Evolutionary conservation across 2,329 filamentous ascomycete species (phyloP).

Genomic region (Fusarium poae): DNA sequence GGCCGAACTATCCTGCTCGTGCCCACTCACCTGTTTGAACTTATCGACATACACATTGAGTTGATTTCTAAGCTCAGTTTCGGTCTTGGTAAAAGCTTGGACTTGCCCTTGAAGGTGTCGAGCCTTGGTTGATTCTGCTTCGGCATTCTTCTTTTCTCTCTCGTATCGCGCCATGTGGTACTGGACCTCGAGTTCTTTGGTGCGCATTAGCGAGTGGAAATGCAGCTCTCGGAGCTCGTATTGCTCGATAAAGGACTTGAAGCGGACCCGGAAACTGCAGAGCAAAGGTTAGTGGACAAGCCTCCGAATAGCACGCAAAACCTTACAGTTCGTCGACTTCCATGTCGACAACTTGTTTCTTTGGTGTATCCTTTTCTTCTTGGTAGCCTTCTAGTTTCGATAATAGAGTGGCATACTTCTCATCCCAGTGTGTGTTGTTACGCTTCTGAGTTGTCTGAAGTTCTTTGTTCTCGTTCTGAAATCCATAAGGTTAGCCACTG

Average conservation of each 20-base stretch:
- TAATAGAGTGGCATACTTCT: slow-evolving; percentile 83
- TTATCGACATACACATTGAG: slow-evolving; percentile 99
- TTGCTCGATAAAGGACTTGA: slow-evolving; percentile 96
- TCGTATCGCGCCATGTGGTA: slow-evolving; percentile 91
- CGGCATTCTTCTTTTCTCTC: slow-evolving; percentile 88
- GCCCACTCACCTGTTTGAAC: slow-evolving; percentile 90
- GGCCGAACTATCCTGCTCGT: slow-evolving; percentile 22
- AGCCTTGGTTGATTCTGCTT: slow-evolving; percentile 82
- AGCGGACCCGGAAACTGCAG: slow-evolving; percentile 81
- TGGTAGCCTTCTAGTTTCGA: slow-evolving; percentile 90
- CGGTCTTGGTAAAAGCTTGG: slow-evolving; percentile 94
- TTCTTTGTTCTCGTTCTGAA: slow-evolving; percentile 90
- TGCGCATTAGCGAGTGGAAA: slow-evolving; percentile 90
- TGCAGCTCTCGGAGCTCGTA: slow-evolving; percentile 96
- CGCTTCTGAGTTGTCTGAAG: slow-evolving; percentile 87
- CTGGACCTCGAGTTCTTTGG: slow-evolving; percentile 95
- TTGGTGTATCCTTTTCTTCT: slow-evolving; percentile 85
- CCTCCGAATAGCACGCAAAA: not conserved
- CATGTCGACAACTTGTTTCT: slow-evolving; percentile 84
- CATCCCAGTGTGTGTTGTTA: slow-evolving; percentile 85
- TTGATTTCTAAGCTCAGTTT: slow-evolving; percentile 92
- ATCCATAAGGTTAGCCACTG: slow-evolving; percentile 42
- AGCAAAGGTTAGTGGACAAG: slow-evolving; percentile 13
- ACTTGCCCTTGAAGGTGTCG: slow-evolving; percentile 91
- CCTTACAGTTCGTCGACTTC: slow-evolving; percentile 90